Conservation (phyloP, 1,284 basidiomycete species). For the Cryptococcus wingfieldii region DNA sequence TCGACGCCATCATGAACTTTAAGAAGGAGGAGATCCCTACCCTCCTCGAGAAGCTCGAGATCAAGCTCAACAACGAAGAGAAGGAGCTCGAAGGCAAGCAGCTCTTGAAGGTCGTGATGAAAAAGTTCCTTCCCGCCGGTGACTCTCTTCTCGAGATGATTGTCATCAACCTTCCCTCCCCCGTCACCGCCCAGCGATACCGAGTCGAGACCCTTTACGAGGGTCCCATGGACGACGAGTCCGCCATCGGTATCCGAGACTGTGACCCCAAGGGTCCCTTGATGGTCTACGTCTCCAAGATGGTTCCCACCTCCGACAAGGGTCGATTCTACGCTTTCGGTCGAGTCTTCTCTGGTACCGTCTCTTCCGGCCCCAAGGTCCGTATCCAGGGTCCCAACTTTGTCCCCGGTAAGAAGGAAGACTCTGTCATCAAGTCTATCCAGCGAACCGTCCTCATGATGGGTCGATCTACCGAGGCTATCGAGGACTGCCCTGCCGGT, state of each 20-base stretch:
- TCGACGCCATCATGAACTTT: conserved; percentile 99
- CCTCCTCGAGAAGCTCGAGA: conserved; percentile 95
- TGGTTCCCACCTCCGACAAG: conserved; percentile 99
- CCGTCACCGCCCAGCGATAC: conserved; percentile 93
- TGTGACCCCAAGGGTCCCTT: conserved; percentile 96
- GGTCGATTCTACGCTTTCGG: conserved; percentile 99
- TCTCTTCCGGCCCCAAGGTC: conserved; percentile 95
- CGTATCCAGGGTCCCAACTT: conserved; percentile 99
- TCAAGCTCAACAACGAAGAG: conserved; percentile 87
- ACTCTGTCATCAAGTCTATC: conserved; percentile 96
- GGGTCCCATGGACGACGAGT: conserved; percentile 99
- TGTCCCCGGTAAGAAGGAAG: conserved; percentile 97
- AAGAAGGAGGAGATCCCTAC: conserved; percentile 85
- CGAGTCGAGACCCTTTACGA: conserved; percentile 99
- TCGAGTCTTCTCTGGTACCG: conserved; percentile 99
- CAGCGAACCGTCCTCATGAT: conserved; percentile 99
- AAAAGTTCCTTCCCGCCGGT: conserved; percentile 99
- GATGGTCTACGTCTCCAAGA: conserved; percentile 99
- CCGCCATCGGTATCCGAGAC: conserved; percentile 96
- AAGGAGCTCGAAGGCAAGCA: conserved; percentile 93
- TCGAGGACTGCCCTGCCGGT: conserved; percentile 98
- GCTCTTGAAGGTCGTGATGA: conserved; percentile 97
- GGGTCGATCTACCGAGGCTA: conserved; percentile 98
- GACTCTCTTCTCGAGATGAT: conserved; percentile 99
- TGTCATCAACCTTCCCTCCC: conserved; percentile 97